Conservation (phyloP, 805 yeast species). For the Saturnispora zaruensis region DNA sequence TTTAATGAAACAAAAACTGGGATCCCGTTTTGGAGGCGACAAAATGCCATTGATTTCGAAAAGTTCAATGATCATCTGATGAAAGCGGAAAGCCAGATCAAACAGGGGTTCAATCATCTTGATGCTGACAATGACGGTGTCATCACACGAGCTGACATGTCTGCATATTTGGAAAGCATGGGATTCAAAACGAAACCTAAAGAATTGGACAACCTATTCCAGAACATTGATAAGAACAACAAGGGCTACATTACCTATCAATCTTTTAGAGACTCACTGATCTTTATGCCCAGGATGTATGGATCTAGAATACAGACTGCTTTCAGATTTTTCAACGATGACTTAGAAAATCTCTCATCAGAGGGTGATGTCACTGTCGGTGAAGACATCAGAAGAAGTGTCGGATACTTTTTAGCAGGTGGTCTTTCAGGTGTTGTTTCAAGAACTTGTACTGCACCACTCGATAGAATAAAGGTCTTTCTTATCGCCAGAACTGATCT, state of each 20-base stretch:
- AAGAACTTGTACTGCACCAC: conserved; percentile 94
- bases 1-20: conserved; percentile 10
- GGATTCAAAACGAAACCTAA: conserved; percentile 44
- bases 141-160: conserved; percentile 57
- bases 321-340: conserved; percentile 70
- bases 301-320: conserved; percentile 80
- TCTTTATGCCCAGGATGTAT: conserved; percentile 72
- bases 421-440: conserved; percentile 94
- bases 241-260: conserved; percentile 71
- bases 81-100: conserved; percentile 64
- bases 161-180: conserved; percentile 50
- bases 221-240: conserved; percentile 43
- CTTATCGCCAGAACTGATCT: conserved; percentile 84
- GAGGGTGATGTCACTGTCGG: conserved; percentile 90
- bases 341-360: conserved; percentile 64
- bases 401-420: conserved; percentile 90
- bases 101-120: conserved; percentile 55
- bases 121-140: conserved; percentile 70
- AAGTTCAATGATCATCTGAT: conserved; percentile 60
- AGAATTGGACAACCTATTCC: conserved; percentile 48
- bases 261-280: conserved; percentile 75
- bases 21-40: conserved; percentile 10
- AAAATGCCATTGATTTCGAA: conserved; percentile 45
- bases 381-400: conserved; percentile 69
- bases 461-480: conserved; percentile 89